These are phyloP conservation scores for Salix udensis DNA, from an alignment of 345 rosid genomes.

Conservation along the genomic window DNA sequence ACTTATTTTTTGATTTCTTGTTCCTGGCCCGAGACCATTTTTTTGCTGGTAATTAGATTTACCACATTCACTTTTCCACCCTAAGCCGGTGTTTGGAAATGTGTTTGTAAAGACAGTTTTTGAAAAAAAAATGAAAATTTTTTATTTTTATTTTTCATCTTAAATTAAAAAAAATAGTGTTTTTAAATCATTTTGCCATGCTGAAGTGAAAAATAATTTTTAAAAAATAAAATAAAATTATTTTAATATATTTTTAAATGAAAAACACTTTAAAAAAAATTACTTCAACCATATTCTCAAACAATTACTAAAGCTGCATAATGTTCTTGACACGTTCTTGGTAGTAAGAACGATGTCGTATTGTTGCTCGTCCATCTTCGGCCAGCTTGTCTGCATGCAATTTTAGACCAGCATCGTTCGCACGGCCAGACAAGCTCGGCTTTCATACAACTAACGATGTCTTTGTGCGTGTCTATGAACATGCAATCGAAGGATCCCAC, in stretches of 20 bases:
- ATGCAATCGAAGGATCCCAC: not conserved
- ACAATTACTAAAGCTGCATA: no score
- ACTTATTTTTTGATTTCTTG: not conserved
- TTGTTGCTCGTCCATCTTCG: not conserved
- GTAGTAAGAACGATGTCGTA: not conserved
- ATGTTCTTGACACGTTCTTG: not conserved
- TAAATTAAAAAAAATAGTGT: no score
- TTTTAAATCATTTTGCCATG: no score
- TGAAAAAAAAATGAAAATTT: no score
- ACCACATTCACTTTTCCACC: not conserved
- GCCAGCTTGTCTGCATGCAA: slow-evolving; percentile 23
- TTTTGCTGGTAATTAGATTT: not conserved
- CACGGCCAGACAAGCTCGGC: not conserved
- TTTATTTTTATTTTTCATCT: no score
- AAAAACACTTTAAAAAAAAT: no score
- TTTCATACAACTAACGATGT: not conserved
- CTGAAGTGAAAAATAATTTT: no score
- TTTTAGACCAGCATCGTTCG: not conserved
- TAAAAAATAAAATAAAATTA: no score
- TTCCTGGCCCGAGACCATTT: not conserved
- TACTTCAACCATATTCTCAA: no score
- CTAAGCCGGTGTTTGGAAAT: not conserved
- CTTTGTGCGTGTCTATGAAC: not conserved
- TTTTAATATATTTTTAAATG: no score
- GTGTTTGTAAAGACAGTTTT: no score